Conservation (phyloP, 345 rosid genomes). For the Balakata baccata region DNA sequence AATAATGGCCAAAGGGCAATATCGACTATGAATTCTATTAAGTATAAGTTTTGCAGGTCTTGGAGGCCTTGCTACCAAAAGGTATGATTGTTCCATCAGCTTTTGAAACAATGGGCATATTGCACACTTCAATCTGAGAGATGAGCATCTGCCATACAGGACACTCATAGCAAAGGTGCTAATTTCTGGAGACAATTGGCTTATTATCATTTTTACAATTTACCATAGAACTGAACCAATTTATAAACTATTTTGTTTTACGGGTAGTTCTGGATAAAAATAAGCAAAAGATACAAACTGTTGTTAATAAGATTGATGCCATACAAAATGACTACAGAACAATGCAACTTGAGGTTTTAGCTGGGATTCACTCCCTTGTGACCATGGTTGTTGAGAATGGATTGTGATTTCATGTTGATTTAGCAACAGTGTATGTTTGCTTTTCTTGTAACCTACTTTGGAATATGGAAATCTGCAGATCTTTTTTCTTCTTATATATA, state of each 20-base stretch:
- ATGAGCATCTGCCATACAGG: conserved; percentile 69
- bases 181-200: not conserved
- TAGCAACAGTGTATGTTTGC: conserved; percentile 67
- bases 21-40: not conserved
- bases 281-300: conserved; percentile 84
- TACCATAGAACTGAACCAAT: conserved; percentile 3
- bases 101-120: conserved; percentile 89
- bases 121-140: conserved; percentile 77
- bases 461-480: conserved; percentile 6
- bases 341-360: conserved; percentile 88
- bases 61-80: conserved; percentile 74
- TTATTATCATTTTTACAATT: conserved; percentile 9
- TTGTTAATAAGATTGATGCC: conserved; percentile 76
- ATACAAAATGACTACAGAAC: conserved; percentile 27
- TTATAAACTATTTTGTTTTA: conserved; percentile 13
- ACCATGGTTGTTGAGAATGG: conserved; percentile 88
- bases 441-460: conserved; percentile 10
- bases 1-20: conserved; percentile 1
- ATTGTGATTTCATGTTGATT: conserved; percentile 77
- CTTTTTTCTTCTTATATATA: not conserved
- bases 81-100: conserved; percentile 78
- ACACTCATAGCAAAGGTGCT: conserved; percentile 73
- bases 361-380: conserved; percentile 86
- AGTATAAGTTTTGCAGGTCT: conserved; percentile 44
- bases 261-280: conserved; percentile 90